A percentile compares a stretch with the other conserved stretches of the same genome.
phyloP scores from a whole-genome alignment of 352 stramenopile species.

The Nothophytophthora sp. region DNA sequence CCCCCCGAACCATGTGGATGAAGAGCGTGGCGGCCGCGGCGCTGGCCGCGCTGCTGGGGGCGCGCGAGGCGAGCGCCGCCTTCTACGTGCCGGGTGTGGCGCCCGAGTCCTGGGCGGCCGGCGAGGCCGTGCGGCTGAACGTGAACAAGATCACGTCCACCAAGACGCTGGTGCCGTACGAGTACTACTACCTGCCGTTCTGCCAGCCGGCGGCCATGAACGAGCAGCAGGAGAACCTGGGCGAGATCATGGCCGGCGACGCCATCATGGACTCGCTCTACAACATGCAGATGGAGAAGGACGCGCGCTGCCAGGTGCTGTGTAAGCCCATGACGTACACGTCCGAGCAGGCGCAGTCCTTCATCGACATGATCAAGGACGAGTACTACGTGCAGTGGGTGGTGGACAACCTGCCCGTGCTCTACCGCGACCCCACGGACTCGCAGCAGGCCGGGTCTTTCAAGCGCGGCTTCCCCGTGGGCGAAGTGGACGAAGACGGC shows the following conservation, averaged over 20 bases:
- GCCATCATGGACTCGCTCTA: slow-evolving; percentile 93
- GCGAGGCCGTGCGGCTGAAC: slow-evolving; percentile 91
- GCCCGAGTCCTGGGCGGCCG: slow-evolving; percentile 78
- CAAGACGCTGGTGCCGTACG: slow-evolving; percentile 98
- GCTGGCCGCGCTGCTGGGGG: slow-evolving; percentile 20
- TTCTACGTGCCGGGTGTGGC: slow-evolving; percentile 89
- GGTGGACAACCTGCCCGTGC: slow-evolving; percentile 91
- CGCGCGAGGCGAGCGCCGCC: slow-evolving; percentile 37
- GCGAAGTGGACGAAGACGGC: slow-evolving; percentile 89
- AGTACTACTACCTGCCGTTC: slow-evolving; percentile 98
- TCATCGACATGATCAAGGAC: slow-evolving; percentile 93
- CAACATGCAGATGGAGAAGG: slow-evolving; percentile 88
- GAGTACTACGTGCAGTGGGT: slow-evolving; percentile 97
- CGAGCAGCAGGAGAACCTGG: slow-evolving; percentile 91
- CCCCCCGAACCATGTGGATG: slow-evolving; percentile 26
- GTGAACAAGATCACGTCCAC: slow-evolving; percentile 98
- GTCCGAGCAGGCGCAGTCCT: slow-evolving; percentile 71
- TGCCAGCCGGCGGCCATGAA: slow-evolving; percentile 86
- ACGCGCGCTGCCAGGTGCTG: slow-evolving; percentile 88
- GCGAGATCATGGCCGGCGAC: slow-evolving; percentile 92
- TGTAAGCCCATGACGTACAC: slow-evolving; percentile 90
- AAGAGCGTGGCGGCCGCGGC: slow-evolving; percentile 30
- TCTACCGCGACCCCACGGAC: slow-evolving; percentile 82
- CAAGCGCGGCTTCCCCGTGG: slow-evolving; percentile 93
- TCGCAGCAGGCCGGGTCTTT: slow-evolving; percentile 70